phyloP scores from a whole-genome alignment of 371 early-diverging fungal genomes.

The Rhizoclosmatium hyalinum region DNA sequence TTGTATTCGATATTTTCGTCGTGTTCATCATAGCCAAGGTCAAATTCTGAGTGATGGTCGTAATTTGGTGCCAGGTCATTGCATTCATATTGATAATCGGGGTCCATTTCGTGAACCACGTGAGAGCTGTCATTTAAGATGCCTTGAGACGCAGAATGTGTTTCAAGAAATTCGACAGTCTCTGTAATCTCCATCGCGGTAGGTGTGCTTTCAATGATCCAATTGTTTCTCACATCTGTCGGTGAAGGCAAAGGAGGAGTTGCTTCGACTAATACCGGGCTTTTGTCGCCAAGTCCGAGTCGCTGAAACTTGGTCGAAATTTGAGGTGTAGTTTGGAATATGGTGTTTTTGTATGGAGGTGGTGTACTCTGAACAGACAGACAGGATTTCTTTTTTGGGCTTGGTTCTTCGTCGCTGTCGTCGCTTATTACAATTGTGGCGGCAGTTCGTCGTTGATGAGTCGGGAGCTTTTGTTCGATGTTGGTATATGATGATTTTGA shows the following conservation, averaged over 20 bases:
- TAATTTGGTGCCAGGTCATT: too few relatives aligned
- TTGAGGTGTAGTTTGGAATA: background rate
- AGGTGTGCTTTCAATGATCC: background rate
- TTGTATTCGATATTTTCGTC: too few relatives aligned
- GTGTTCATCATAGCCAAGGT: too few relatives aligned
- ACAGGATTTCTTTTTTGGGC: background rate
- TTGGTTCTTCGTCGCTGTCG: constrained; percentile 1
- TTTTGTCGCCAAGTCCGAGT: background rate
- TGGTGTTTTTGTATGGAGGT: background rate
- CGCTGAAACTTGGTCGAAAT: background rate
- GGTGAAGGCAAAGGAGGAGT: background rate
- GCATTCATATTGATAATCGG: too few relatives aligned
- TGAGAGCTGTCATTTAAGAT: too few relatives aligned
- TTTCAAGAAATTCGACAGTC: too few relatives aligned
- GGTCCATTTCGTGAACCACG: too few relatives aligned
- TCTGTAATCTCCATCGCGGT: background rate
- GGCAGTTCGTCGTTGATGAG: background rate
- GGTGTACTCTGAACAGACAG: background rate
- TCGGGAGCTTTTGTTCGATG: background rate
- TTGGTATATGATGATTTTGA: background rate
- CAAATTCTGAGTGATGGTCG: too few relatives aligned
- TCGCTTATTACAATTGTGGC: constrained; percentile 4
- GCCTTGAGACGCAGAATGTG: too few relatives aligned
- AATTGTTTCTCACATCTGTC: background rate
- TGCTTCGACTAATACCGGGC: too few relatives aligned